Percentiles rank a stretch among this genome's conserved stretches.
Conservation (phyloP, 2,329 filamentous ascomycete species). For the Colletotrichum simmondsii region DNA sequence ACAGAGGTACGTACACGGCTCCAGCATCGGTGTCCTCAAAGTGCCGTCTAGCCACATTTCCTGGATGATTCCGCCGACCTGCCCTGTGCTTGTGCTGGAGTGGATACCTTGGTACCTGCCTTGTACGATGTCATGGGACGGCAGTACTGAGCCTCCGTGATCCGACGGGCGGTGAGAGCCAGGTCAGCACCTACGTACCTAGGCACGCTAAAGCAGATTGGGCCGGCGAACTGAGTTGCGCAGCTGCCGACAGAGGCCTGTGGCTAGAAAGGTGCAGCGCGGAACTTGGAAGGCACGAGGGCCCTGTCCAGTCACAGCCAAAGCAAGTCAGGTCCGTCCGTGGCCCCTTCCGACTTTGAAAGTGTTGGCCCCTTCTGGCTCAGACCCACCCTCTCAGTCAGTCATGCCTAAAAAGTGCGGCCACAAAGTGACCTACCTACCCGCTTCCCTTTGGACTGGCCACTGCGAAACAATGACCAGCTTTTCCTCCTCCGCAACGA, state of each 20-base stretch:
- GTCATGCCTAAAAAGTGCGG: slow-evolving; percentile 24
- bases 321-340: slow-evolving; percentile 16
- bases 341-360: not conserved
- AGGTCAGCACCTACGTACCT: not conserved
- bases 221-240: not conserved
- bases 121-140: slow-evolving; percentile 22
- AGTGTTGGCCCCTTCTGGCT: slow-evolving; percentile 7
- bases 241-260: not conserved
- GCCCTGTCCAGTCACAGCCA: slow-evolving; percentile 21
- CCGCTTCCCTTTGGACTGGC: slow-evolving; percentile 26
- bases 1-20: slow-evolving; percentile 31
- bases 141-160: slow-evolving; percentile 20
- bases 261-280: not conserved
- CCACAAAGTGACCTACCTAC: slow-evolving; percentile 27
- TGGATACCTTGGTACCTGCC: not conserved
- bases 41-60: slow-evolving; percentile 34
- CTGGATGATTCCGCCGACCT: slow-evolving; percentile 19
- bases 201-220: too few relatives aligned
- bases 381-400: slow-evolving; percentile 19
- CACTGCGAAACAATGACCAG: slow-evolving; percentile 36
- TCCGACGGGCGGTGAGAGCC: slow-evolving; percentile 11
- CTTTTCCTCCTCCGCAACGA: slow-evolving; percentile 38
- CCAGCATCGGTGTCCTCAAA: slow-evolving; percentile 35
- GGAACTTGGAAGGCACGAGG: slow-evolving; percentile 8
- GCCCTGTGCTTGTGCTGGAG: slow-evolving; percentile 13